Conservation (phyloP, 2,329 filamentous ascomycete species). For the Venturia oleaginea region DNA sequence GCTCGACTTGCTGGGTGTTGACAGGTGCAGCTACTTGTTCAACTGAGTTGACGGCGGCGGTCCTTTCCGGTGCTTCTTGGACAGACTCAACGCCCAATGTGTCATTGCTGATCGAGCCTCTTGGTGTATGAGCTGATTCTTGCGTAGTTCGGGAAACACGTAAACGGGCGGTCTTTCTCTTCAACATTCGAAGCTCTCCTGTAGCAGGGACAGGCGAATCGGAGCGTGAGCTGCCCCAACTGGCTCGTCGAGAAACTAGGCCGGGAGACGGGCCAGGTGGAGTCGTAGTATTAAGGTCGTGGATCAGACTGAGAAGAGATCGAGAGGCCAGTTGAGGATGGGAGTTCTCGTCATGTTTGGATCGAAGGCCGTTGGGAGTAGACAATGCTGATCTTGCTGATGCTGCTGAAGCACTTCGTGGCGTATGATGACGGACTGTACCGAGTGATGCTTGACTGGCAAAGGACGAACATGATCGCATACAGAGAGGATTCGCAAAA, state of each 20-base stretch:
- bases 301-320: conserved; percentile 14
- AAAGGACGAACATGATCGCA: conserved; percentile 26
- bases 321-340: conserved; percentile 18
- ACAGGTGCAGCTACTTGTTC: background rate
- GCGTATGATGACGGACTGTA: conserved; percentile 22
- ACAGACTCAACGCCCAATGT: background rate
- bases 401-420: conserved; percentile 27
- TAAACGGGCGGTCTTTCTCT: background rate
- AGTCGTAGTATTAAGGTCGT: conserved; percentile 6
- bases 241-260: background rate
- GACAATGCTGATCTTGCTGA: conserved; percentile 24
- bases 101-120: background rate
- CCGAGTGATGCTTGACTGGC: conserved; percentile 19
- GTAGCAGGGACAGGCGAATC: background rate
- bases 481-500: conserved; percentile 32
- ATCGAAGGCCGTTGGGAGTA: conserved; percentile 14
- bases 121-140: background rate
- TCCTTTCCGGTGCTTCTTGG: background rate
- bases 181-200: background rate
- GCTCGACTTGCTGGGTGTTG: conserved; percentile 10
- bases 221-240: conserved; percentile 9
- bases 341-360: conserved; percentile 25
- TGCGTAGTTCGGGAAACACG: background rate
- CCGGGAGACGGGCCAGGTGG: background rate
- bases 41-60: background rate